Evolutionary conservation across 805 yeast genomes (phyloP).

Genomic region (Metschnikowia sp.): DNA sequence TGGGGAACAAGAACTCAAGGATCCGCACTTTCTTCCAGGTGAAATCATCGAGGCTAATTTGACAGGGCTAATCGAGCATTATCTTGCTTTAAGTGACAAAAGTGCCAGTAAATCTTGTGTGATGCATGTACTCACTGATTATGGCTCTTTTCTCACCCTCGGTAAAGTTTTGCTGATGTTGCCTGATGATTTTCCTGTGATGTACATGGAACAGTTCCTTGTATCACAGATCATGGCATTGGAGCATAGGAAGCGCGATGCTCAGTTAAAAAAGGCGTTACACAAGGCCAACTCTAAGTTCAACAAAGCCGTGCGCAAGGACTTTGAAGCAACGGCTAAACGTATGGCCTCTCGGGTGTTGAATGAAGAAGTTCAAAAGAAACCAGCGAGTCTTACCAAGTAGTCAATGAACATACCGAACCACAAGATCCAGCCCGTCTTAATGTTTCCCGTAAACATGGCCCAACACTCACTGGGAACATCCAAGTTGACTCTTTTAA

Average conservation of each 20-base stretch:
- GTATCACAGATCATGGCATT: conserved; percentile 19
- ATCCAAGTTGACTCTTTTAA: conserved; percentile 71
- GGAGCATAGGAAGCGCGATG: conserved; percentile 17
- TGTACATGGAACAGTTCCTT: conserved; percentile 28
- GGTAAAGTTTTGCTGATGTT: conserved; percentile 26
- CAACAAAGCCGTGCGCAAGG: conserved; percentile 20
- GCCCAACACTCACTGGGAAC: conserved; percentile 80
- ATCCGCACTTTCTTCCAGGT: not conserved
- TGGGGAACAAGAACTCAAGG: not conserved
- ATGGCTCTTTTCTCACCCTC: conserved; percentile 21
- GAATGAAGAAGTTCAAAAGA: conserved; percentile 8
- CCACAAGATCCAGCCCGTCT: conserved; percentile 68
- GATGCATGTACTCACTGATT: conserved; percentile 26
- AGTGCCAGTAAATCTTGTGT: conserved; percentile 19
- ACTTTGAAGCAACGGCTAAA: conserved; percentile 14
- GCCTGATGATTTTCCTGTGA: conserved; percentile 31
- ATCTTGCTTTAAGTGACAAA: conserved; percentile 13
- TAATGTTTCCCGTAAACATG: conserved; percentile 71
- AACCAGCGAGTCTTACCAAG: conserved; percentile 46
- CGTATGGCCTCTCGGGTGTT: not conserved
- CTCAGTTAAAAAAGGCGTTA: conserved; percentile 25
- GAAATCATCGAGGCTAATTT: conserved; percentile 12
- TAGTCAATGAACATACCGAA: conserved; percentile 67
- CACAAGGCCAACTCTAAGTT: conserved; percentile 27
- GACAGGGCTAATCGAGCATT: conserved; percentile 17